Base-by-base conservation (phyloP, 208 protist genomes). In the Zelonia costaricensis region DNA sequence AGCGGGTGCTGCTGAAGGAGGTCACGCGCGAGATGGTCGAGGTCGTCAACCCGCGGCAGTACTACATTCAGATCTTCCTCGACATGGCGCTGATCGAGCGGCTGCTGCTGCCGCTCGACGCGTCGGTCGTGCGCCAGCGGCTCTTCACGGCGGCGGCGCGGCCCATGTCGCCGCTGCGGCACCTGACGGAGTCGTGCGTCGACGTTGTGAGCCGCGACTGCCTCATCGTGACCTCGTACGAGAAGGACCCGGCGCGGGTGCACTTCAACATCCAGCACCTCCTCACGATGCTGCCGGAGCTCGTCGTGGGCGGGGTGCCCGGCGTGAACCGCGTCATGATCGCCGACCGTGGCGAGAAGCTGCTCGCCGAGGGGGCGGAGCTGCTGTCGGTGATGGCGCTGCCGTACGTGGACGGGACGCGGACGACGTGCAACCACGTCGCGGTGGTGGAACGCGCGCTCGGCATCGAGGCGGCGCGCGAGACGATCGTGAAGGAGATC, bases 401-500 rank as follows among this genome's bases (percentile, higher is more conserved):
- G 0, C 76, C 89, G 4, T 98, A 98, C 64, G 93, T 99, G 28
- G 87, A 97, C 36, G 84, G 88, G 31, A 78, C 58, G 1, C 68
- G 78, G 13, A 98, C 97, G 0, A 86, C 62, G 6, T 98, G 94
- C 46, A 99, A 99, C 69, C 97, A 99, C 74, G 92, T 99, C 48
- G 92, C 98, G 8, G 98, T 99, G 43, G 74, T 99, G 0, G 95
- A 97, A 58, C 66, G 82, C 1, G 78, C 84, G 8, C 92, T 99
- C n/a, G 98, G 98, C 45, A 99, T 99, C 61, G 98, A 99, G 81
- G 97, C 98, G 1, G 98, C 98, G 8, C 86, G 98, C 10, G 62
- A 85, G 20, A 88, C 84, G 4, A 99, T 99, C 70, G 98, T 99
- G 31, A 80, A 87, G 62, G 97, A 99, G 75, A 99, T 99, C 58